A percentile compares a stretch with the other conserved stretches of the same genome.
phyloP scores from a whole-genome alignment of 2,329 filamentous ascomycete genomes.

The Botrytis medusae region DNA sequence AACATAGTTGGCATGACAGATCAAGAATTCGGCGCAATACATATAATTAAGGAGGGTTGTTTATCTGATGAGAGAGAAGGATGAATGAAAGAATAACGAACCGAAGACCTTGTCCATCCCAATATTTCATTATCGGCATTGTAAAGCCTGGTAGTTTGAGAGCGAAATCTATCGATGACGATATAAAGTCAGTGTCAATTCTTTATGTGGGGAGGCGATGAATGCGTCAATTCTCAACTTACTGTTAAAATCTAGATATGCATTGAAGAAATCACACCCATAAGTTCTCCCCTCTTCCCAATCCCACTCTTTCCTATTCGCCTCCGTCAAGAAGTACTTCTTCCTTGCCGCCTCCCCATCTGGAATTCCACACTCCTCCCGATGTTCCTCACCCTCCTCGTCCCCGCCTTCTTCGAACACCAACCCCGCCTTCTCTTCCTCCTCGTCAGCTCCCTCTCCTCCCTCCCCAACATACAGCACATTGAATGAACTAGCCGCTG shows the following conservation, averaged over 20 bases:
- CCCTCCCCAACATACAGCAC: constrained; percentile 62
- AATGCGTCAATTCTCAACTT: constrained; percentile 26
- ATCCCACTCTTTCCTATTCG: constrained; percentile 54
- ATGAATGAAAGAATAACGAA: constrained; percentile 46
- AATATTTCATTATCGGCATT: constrained; percentile 72
- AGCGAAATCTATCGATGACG: constrained; percentile 55
- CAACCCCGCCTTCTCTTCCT: constrained; percentile 27
- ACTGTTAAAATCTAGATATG: constrained; percentile 84
- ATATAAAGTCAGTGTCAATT: not conserved
- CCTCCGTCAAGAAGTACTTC: constrained; percentile 59
- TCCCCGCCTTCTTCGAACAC: constrained; percentile 43
- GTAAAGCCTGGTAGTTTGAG: constrained; percentile 71
- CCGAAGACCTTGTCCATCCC: constrained; percentile 76
- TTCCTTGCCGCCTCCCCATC: constrained; percentile 49
- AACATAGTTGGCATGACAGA: constrained; percentile 20
- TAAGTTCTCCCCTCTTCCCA: constrained; percentile 64
- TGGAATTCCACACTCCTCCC: constrained; percentile 40
- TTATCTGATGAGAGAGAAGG: not conserved
- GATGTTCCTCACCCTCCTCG: constrained; percentile 44
- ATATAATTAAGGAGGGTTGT: not conserved
- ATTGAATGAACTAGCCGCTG: constrained; percentile 79
- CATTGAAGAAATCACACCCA: constrained; percentile 79
- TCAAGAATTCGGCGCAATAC: constrained; percentile 12
- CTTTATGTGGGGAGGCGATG: not conserved
- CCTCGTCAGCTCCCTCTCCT: constrained; percentile 40